Conservation (phyloP, 371 early-diverging fungal species). For the Mortierella sp. region DNA sequence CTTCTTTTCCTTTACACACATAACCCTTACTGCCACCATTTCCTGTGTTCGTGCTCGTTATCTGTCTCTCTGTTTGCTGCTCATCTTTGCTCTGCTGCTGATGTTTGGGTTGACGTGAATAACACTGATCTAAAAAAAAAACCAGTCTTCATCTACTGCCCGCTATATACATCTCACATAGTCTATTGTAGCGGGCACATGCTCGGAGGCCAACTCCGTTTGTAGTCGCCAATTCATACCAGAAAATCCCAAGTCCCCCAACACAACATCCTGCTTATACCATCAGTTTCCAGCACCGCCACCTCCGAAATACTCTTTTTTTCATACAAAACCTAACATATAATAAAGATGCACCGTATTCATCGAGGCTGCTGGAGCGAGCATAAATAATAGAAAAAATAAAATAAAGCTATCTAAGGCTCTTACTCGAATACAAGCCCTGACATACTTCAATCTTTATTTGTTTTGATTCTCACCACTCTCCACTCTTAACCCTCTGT, state of each 20-base stretch:
- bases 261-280: neutral
- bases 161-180: too few species aligned
- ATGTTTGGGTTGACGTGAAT: too few species aligned
- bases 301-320: neutral
- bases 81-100: neutral
- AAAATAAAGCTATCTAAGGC: neutral
- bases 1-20: neutral
- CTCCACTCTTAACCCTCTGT: neutral
- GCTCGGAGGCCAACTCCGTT: constrained; percentile 3
- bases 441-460: neutral
- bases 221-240: too few species aligned
- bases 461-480: neutral
- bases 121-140: too few species aligned
- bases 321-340: neutral
- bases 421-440: neutral
- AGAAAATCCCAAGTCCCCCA: neutral
- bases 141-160: too few species aligned
- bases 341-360: neutral
- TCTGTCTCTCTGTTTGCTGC: neutral
- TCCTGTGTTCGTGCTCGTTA: neutral
- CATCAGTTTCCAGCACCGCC: neutral
- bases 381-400: neutral
- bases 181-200: neutral
- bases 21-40: neutral
- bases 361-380: neutral